phyloP scores from a whole-genome alignment of 805 yeast species.

The Tanozyma kutaoensis region DNA sequence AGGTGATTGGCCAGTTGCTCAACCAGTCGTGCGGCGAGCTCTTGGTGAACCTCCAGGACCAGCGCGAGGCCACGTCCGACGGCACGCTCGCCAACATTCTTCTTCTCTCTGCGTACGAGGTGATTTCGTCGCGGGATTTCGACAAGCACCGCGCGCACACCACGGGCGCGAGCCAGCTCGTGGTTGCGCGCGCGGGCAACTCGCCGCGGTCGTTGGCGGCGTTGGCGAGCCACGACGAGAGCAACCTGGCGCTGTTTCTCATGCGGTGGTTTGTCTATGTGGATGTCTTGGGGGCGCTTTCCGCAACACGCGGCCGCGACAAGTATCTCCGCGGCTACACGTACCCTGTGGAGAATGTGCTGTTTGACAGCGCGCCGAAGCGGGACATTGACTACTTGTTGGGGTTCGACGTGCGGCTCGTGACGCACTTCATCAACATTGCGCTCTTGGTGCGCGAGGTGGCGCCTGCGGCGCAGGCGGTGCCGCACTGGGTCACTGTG shows the following conservation, averaged over 20 bases:
- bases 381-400: constrained; percentile 48
- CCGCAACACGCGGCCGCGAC: constrained; percentile 32
- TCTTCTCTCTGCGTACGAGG: constrained; percentile 44
- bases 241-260: constrained; percentile 39
- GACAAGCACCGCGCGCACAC: constrained; percentile 52
- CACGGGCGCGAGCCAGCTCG: constrained; percentile 54
- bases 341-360: no score
- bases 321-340: constrained; percentile 15
- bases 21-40: constrained; percentile 47
- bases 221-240: constrained; percentile 9
- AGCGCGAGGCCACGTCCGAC: constrained; percentile 45
- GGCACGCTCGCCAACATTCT: constrained; percentile 51
- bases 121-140: constrained; percentile 27
- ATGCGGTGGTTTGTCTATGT: constrained; percentile 58
- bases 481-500: constrained; percentile 10
- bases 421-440: constrained; percentile 45
- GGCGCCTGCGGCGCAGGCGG: no score
- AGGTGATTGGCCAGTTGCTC: constrained; percentile 37
- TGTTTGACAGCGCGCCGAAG: no score
- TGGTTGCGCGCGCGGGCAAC: constrained; percentile 28
- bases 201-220: background rate
- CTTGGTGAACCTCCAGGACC: constrained; percentile 34
- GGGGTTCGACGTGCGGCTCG: constrained; percentile 53
- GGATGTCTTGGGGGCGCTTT: constrained; percentile 50
- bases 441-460: constrained; percentile 17